Evolutionary conservation across 805 yeast species (phyloP).

Genomic region (Candida quercuum): DNA sequence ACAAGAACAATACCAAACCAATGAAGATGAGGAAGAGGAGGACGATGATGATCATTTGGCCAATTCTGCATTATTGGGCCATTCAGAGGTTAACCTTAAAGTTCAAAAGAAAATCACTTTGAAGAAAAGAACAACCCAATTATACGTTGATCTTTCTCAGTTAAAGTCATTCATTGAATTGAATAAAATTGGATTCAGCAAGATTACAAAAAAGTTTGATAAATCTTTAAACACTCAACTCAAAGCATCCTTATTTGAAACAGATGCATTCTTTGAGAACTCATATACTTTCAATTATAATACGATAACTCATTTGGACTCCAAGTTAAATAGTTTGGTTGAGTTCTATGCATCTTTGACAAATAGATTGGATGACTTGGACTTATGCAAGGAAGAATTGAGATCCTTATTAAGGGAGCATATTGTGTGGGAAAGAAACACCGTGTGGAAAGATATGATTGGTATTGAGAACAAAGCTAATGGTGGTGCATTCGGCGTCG

Average conservation of each 20-base stretch:
- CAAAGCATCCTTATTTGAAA: constrained; percentile 43
- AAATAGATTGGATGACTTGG: constrained; percentile 29
- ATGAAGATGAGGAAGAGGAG: constrained; percentile 30
- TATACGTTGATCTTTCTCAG: constrained; percentile 74
- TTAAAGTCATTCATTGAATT: constrained; percentile 78
- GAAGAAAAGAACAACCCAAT: constrained; percentile 54
- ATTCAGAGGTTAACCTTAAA: constrained; percentile 43
- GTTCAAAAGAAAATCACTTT: constrained; percentile 57
- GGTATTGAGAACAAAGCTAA: constrained; percentile 71
- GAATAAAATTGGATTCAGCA: constrained; percentile 80
- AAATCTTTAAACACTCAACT: constrained; percentile 59
- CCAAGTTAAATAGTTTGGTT: constrained; percentile 45
- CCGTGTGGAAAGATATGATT: constrained; percentile 94
- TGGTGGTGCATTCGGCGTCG: constrained; percentile 30
- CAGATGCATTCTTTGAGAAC: constrained; percentile 36
- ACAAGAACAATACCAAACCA: constrained; percentile 4
- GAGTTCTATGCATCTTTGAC: constrained; percentile 49
- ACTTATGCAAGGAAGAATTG: constrained; percentile 46
- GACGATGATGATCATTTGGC: constrained; percentile 35
- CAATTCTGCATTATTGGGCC: constrained; percentile 45
- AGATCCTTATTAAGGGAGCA: constrained; percentile 74
- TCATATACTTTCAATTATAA: constrained; percentile 51
- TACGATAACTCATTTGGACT: constrained; percentile 45
- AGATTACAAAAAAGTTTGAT: constrained; percentile 87
- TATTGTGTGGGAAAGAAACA: constrained; percentile 93